Base-by-base conservation (phyloP, 2,329 filamentous ascomycete genomes). In the Phyllachora maydis region DNA sequence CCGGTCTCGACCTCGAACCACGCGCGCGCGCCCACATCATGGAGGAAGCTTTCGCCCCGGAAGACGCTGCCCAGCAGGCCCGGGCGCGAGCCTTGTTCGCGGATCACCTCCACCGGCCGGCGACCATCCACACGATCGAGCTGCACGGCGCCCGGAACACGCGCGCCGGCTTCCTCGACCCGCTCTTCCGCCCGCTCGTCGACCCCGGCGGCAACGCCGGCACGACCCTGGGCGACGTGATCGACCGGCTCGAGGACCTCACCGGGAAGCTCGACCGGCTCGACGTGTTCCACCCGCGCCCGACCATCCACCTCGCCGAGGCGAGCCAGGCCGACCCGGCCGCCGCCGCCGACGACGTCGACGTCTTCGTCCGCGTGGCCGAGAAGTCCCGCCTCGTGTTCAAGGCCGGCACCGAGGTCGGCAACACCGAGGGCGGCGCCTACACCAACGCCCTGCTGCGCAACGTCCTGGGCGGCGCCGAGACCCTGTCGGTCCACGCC, bases 401-500 rank as follows among this genome's bases (percentile, higher is more conserved):
- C 39, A 91, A 91, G 54, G 92, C 83, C 0, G 88, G 88, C 29
- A 95, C 88, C 6, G 85, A 95, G 42, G 62, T 92, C 21, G 88
- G 88, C 31, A 91, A 90, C 41, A 71, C 79, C 12, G 88, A 98
- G 48, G 88, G 85, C 17, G 91, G 83, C 6, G 85, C 83, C 4
- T 95, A 91, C 42, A 73, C 78, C 34, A 85, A 88, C 35, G 61
- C 82, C 21, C 60, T 85, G 24, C 72, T 82, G 56, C 72, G 88
- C 35, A 98, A 98, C 49, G 63, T 98, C 29, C 79, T 98, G 43
- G 88, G 88, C 24, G 88, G 88, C 18, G 88, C 83, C 13, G 88
- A 98, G 53, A 76, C 75, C 27, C 52, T 98, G 31, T 79, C 78
- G 24, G 54, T 91, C 29, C 85, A 92, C 39, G 83, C 79, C 23